Evolutionary conservation across 2,329 filamentous ascomycete genomes (phyloP), one percentile per base, ranked within the genome.

Genomic region (Cytospora piceicola): DNA sequence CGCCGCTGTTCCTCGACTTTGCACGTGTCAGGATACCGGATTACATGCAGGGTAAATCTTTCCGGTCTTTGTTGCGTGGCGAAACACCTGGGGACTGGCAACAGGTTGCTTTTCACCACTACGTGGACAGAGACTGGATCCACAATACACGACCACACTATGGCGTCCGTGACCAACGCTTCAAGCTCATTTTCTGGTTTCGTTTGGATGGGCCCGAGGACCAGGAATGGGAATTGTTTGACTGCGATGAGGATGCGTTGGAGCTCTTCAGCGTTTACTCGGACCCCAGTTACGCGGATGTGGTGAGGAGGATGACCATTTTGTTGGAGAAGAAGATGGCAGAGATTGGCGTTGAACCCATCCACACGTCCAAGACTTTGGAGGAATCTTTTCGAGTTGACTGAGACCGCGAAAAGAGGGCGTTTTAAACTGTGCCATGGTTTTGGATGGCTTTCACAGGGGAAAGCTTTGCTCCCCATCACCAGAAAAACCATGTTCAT

Each of bases 151-250:
- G 80, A 67, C 82, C 83, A 0, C 83, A 85, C 70, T 85, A 85
- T 62, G 83, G 83, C 1, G 75, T 84, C 8, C 75, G 83, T 0
- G 76, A 85, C 66, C 80, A 82, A 69, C 71, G 81, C 4, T 85
- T 84, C 69, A 85, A 85, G 76, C 69, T 85, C 2, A 85, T 85
- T 22, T 85, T 84, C 71, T 85, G 82, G 83, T 86, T 85, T 67
- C 82, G 75, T 12, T 75, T 84, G 17, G 81, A 77, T 0, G 62
- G 84, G 0, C 75, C 77, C 22, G 83, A 82, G 0, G 75, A 81
- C 39, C 79, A 78, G 65, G 82, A 85, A 68, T 85, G 83, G 83
- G 83, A 85, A 70, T 66, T 85, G 20, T 85, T 85, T 68, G 82
- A 85, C 68, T 83, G 81, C 56, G 69, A 81, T 2, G 73, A 83